Evolutionary conservation across 2,329 filamentous ascomycete genomes (phyloP), one percentile per base, ranked within the genome.

Genomic region (Cytospora chrysosperma): DNA sequence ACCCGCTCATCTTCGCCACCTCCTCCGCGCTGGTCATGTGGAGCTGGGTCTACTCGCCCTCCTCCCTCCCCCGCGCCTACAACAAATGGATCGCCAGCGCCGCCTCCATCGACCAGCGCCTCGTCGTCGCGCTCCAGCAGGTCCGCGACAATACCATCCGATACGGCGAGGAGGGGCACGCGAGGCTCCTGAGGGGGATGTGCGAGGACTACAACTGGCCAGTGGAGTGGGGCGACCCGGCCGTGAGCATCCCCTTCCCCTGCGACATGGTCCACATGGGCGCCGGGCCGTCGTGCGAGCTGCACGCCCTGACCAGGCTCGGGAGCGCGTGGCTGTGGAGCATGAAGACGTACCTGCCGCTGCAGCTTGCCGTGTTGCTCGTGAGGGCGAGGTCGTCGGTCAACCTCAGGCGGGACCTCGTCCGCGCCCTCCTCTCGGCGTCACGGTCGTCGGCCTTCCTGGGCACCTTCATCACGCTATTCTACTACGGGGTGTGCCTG

Each of bases 221-320:
- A 0, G 71, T 80, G n/a, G 77, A 78, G 62, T 93, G 88, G 84
- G 92, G 90, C 24, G 88, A 96, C 73, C 91, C 92, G 0, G 80
- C 82, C 21, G 79, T 81, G 62, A 84, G 87, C 0, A 76, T 88
- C 12, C 92, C 92, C 0, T 89, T 94, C 64, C 91, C 91, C 1
- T 96, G 92, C 75, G 88, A 92, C 73, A 80, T 96, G 67, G 91
- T 95, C 3, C 92, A 96, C 76, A 92, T 92, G 86, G 89, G 89
- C 61, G 82, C 81, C 66, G 89, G 91, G 2, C 81, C 85, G 1
- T 91, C 81, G 62, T 93, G 92, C 75, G 92, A 96, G 73, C 81
- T 82, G 67, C 90, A 96, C 73, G 90, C 89, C 3, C 65, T 88
- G 26, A 83, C 81, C 64, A 85, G 92, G 40, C 91, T 94, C 74